Evolutionary conservation across 768 basidiomycete species (phyloP).

Genomic region (Trametopsis cervina): DNA sequence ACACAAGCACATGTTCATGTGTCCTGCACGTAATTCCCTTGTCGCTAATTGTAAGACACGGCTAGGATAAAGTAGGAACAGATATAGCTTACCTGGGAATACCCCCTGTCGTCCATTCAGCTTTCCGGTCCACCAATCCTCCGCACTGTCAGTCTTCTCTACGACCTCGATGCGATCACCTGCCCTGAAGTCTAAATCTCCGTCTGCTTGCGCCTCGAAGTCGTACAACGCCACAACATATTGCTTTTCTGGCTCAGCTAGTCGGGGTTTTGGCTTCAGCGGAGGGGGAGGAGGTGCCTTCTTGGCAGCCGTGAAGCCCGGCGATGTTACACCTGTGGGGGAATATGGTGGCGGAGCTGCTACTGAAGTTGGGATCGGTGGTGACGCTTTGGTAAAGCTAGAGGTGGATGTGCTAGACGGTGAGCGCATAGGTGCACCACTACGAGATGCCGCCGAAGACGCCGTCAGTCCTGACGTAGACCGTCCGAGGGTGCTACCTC

Average conservation of each 20-base stretch:
- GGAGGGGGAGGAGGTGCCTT: slow-evolving; percentile 92
- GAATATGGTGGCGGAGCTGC: slow-evolving; percentile 35
- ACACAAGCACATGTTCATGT: slow-evolving; percentile 27
- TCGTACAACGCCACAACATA: slow-evolving; percentile 95
- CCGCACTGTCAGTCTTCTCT: slow-evolving; percentile 69
- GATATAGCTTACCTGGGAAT: slow-evolving; percentile 64
- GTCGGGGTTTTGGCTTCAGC: slow-evolving; percentile 61
- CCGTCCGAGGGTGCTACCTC: slow-evolving; percentile 3
- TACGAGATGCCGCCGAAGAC: background rate
- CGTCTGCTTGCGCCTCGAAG: slow-evolving; percentile 90
- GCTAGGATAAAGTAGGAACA: background rate
- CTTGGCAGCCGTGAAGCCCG: slow-evolving; percentile 51
- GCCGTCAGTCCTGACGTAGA: background rate
- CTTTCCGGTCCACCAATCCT: slow-evolving; percentile 98
- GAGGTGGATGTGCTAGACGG: slow-evolving; percentile 27
- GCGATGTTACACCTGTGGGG: slow-evolving; percentile 20
- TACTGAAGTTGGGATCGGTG: slow-evolving; percentile 32
- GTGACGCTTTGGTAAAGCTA: slow-evolving; percentile 35
- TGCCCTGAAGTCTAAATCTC: slow-evolving; percentile 83
- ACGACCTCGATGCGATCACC: slow-evolving; percentile 91
- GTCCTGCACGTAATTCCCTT: slow-evolving; percentile 68
- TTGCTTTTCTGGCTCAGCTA: slow-evolving; percentile 37
- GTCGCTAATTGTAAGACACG: no score
- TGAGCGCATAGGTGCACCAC: slow-evolving; percentile 19
- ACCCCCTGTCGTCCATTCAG: slow-evolving; percentile 79